Conservation (phyloP, 495 filamentous ascomycete genomes). For the Neurospora cerealis region DNA sequence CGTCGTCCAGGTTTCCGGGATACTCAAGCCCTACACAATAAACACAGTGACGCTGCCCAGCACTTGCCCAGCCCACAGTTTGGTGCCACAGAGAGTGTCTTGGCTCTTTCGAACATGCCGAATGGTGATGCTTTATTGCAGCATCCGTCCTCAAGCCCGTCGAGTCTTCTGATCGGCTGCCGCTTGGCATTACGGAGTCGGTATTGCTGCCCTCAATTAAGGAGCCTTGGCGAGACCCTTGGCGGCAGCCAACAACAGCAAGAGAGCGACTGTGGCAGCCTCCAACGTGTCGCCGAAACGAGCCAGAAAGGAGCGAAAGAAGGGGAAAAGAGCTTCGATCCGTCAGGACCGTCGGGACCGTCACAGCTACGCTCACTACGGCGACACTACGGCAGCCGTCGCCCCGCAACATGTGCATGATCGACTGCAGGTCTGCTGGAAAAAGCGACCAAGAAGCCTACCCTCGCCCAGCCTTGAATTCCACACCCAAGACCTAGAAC, state of each 20-base stretch:
- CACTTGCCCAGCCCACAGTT: neutral
- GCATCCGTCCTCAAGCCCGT: neutral
- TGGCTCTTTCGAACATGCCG: neutral
- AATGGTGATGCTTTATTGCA: neutral
- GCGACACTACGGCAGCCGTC: neutral
- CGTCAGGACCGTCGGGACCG: neutral
- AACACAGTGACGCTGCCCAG: neutral
- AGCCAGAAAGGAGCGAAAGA: neutral
- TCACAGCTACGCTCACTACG: neutral
- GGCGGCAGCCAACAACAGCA: neutral
- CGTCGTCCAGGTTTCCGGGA: neutral
- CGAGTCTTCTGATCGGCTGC: neutral
- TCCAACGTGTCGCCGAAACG: neutral
- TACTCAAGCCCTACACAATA: neutral
- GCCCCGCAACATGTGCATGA: neutral
- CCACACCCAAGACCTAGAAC: neutral
- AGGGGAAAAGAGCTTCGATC: neutral
- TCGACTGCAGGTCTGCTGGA: neutral
- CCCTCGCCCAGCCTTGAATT: neutral
- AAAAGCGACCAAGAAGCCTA: neutral
- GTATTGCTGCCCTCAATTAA: neutral
- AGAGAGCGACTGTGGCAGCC: neutral
- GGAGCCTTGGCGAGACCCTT: neutral
- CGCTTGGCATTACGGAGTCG: neutral
- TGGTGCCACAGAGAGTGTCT: neutral